Evolutionary conservation across 805 yeast genomes (phyloP).

Genomic region (Yamadazyma akitaensis): DNA sequence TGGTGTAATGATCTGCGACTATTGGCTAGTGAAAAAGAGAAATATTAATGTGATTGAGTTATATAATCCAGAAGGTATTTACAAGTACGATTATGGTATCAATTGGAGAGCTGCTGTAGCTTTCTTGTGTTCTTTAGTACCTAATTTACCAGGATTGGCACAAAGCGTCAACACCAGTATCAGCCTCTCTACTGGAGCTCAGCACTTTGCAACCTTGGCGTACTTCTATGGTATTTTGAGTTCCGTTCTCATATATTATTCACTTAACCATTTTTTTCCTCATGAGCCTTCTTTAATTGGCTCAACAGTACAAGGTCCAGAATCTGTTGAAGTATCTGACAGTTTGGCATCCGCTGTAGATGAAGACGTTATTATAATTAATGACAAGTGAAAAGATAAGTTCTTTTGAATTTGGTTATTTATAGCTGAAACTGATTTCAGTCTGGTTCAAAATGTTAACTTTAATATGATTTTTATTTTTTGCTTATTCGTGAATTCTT

Average conservation of each 20-base stretch:
- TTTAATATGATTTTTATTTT: too few relatives aligned
- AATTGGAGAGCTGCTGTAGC: constrained; percentile 15
- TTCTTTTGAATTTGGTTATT: too few relatives aligned
- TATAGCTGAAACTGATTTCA: too few relatives aligned
- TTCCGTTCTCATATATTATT: constrained; percentile 9
- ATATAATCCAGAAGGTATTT: constrained; percentile 24
- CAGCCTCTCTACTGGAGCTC: constrained; percentile 5
- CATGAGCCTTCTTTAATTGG: constrained; percentile 8
- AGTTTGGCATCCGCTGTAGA: not conserved
- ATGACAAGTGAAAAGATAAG: not conserved
- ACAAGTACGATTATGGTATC: constrained; percentile 24
- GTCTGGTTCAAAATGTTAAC: too few relatives aligned
- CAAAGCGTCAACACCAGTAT: constrained; percentile 10
- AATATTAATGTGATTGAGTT: constrained; percentile 29
- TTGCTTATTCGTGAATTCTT: too few relatives aligned
- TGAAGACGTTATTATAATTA: not conserved
- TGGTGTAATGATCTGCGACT: constrained; percentile 13
- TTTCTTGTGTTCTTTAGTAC: constrained; percentile 19
- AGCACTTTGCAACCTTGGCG: constrained; percentile 9
- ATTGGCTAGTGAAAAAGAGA: constrained; percentile 11
- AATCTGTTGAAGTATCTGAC: not conserved
- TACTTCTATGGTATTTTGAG: constrained; percentile 11
- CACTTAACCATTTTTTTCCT: constrained; percentile 9
- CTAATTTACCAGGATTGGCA: constrained; percentile 15
- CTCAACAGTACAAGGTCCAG: constrained; percentile 4